Evolutionary conservation across 73 alveolate species (phyloP).

Genomic region (Symbiodinium natans): DNA sequence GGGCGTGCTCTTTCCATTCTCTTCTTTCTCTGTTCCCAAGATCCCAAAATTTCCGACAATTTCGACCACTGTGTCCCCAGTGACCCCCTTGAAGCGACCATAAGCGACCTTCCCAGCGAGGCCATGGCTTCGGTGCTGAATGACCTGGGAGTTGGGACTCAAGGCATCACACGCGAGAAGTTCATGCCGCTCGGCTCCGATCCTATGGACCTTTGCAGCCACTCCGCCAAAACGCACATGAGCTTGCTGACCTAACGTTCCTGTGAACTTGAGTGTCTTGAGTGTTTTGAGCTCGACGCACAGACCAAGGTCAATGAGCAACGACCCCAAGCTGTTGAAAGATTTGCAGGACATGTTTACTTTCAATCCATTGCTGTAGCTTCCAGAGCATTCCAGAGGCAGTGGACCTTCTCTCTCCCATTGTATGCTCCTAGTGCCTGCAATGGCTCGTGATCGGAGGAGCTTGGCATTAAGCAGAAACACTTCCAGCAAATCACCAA

Average conservation of each 20-base stretch:
- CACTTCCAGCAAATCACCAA: conserved; percentile 52
- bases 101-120: too few species aligned
- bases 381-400: not conserved
- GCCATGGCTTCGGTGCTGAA: conserved; percentile 80
- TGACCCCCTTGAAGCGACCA: too few species aligned
- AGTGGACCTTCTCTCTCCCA: not conserved
- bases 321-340: conserved; percentile 14
- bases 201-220: too few species aligned
- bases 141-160: conserved; percentile 30
- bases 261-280: too few species aligned
- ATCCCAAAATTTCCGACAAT: too few species aligned
- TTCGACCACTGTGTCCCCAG: too few species aligned
- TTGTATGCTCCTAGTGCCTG: too few species aligned
- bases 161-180: conserved; percentile 32
- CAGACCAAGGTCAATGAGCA: conserved; percentile 52
- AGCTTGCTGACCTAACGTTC: too few species aligned
- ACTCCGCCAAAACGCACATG: too few species aligned
- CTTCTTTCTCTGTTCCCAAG: too few species aligned
- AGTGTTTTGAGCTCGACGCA: not conserved
- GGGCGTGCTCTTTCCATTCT: too few species aligned
- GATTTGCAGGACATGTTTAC: conserved; percentile 25
- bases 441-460: not conserved
- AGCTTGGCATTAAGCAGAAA: conserved; percentile 68
- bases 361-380: not conserved
- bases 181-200: conserved; percentile 20